A percentile compares a stretch with the other conserved stretches of the same genome.
These are phyloP conservation scores for Fusarium hainanense DNA, from an alignment of 2,329 filamentous ascomycete species.

Conservation along the genomic window DNA sequence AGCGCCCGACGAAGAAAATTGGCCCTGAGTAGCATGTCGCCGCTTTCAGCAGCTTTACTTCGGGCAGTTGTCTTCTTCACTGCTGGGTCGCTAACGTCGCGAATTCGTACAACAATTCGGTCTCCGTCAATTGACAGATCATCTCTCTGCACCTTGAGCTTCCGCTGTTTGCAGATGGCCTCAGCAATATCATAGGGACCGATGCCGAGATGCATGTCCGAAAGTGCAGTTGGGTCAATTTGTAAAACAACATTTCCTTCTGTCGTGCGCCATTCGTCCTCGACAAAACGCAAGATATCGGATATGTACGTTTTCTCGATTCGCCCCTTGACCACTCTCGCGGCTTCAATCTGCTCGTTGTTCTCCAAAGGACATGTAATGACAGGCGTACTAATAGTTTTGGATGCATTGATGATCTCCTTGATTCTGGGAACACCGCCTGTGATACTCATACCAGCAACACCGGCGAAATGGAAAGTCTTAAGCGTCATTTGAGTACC, in stretches of 20 bases:
- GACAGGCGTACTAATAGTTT: constrained; percentile 91
- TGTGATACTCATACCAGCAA: constrained; percentile 99
- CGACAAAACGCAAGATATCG: constrained; percentile 82
- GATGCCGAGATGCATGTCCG: constrained; percentile 85
- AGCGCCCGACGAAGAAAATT: constrained; percentile 87
- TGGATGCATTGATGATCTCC: constrained; percentile 99
- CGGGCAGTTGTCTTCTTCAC: constrained; percentile 58
- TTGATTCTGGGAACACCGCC: constrained; percentile 99
- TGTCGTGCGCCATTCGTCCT: constrained; percentile 87
- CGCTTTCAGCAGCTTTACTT: constrained; percentile 58
- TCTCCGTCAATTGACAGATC: constrained; percentile 72
- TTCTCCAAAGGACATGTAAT: constrained; percentile 88
- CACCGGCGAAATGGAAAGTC: constrained; percentile 99
- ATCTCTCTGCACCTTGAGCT: constrained; percentile 77
- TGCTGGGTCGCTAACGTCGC: constrained; percentile 63
- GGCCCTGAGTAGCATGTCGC: constrained; percentile 75
- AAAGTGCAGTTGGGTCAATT: constrained; percentile 82
- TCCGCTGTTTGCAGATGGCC: constrained; percentile 83
- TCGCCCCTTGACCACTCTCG: constrained; percentile 89
- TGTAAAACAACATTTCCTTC: constrained; percentile 82
- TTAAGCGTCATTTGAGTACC: constrained; percentile 99
- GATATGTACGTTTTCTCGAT: constrained; percentile 95
- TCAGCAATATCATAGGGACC: constrained; percentile 76
- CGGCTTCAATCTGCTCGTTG: constrained; percentile 77
- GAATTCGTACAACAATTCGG: constrained; percentile 79